Base-by-base conservation (phyloP, 257 asterid species). In the Datura wrightii region DNA sequence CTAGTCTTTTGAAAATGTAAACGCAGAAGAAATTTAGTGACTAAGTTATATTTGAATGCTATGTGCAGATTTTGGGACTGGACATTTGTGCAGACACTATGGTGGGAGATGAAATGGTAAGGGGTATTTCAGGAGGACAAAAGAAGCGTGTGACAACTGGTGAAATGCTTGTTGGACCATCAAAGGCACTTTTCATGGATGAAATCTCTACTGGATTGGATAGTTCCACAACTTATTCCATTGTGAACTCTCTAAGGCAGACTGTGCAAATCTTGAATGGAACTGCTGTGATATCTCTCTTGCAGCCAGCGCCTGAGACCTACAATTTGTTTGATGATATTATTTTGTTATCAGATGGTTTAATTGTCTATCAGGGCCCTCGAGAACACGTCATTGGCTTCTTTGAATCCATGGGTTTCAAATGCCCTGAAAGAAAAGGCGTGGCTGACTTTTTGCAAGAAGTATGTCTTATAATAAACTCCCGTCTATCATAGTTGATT, bases 371-470 rank as follows among this genome's bases (percentile, higher is more conserved):
- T 46, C 94, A 91, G 67, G 94, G 96, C 2, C 96, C 96, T 16
- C 78, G 92, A 46, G 96, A 92, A 16, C 63, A 82, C 0, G 89
- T 91, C 41, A 89, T 92, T 41, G 90, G 59, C 1, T 92, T 92
- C 66, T 91, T 92, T 6, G 94, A 90, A 19, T 88, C 92, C 59
- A 85, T 90, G 93, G 96, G 94, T 3, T 92, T 92, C 89, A 87
- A 86, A 89, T 92, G 94, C 86, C 96, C 94, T 0, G 88, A 72
- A 6, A 79, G 96, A n/a, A 91, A 92, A 82, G 96, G 92, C 53
- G 93, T 88, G 5, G 96, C 96, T 9, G 96, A 91, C 87, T 92
- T 91, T 92, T 82, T 92, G 90, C 96, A 92, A 88, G 96, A 92
- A 84, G 96, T 92, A 84, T 87, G 91, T 58, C 18, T 48, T 48